Base-by-base conservation (phyloP, 768 basidiomycete genomes). In the Hypholoma sublateritium region DNA sequence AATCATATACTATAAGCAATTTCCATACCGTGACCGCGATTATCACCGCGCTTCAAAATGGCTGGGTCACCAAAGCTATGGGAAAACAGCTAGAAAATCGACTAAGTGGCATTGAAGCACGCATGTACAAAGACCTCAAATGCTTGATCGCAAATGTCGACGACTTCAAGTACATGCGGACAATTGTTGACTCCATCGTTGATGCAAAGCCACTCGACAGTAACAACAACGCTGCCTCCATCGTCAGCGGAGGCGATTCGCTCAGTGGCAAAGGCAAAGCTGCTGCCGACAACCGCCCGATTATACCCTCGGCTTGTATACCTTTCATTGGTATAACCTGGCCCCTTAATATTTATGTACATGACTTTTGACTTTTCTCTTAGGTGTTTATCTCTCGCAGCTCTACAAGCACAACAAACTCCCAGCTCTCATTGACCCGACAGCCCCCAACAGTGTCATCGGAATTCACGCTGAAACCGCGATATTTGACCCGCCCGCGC, bases 351-450 rank as follows among this genome's bases (percentile, higher is more conserved):
- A 32, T 32, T n/a, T 32, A 9, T 53, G 22, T 1, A 28, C 50
- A 53, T 36, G 53, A 35, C 55, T 28, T 25, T 42, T 58, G 17
- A 25, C 21, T 17, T 17, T 58, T 41, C 36, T 46, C 14, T 24
- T 25, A 91, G 91, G 91, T 49, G 77, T 91, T 37, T 94, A 94
- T 66, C 77, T 94, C 5, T 82, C 88, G 2, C 88, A 89, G 62
- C 74, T 94, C 7, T 75, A 83, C 57, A 80, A 80, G 1, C 80
- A 84, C 60, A 83, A 79, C 69, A 80, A 77, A 59, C 78, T 94
- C 2, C 91, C 92, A 1, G 89, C 92, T 60, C 71, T 93, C 43
- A 86, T 94, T 58, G 92, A 94, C 66, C 91, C 92, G 3, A 91
- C 90, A 8, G 82, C 88, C 0, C 91, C 92, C 5, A 79, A 85